Evolutionary conservation across 1,139 yeast genomes (phyloP).

Genomic region (Scheffersomyces segobiensis): DNA sequence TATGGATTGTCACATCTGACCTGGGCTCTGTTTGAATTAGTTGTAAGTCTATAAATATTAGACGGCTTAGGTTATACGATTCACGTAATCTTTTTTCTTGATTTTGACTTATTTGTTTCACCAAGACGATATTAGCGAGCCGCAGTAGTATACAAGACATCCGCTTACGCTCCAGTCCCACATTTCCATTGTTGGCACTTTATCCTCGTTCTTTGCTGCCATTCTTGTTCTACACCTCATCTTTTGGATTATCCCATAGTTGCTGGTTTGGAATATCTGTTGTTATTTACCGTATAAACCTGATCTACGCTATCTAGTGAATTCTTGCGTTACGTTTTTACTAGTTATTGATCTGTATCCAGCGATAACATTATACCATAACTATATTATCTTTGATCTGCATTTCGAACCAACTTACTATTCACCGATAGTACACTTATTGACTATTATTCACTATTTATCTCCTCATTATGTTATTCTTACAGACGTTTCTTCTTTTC

Average conservation of each 20-base stretch:
- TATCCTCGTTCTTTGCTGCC: background rate
- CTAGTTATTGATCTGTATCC: too few species aligned
- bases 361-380: too few species aligned
- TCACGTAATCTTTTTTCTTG: background rate
- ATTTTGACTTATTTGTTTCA: background rate
- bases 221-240: background rate
- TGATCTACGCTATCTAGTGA: background rate
- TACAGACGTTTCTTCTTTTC: background rate
- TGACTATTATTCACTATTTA: background rate
- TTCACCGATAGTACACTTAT: background rate
- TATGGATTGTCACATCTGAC: background rate
- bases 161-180: background rate
- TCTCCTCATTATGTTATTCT: background rate
- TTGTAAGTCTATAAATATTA: background rate
- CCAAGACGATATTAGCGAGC: background rate
- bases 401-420: too few species aligned
- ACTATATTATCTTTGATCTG: too few species aligned
- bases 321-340: background rate
- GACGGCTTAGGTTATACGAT: background rate
- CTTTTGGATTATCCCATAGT: background rate
- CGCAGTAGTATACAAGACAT: background rate
- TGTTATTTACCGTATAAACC: background rate
- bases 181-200: background rate
- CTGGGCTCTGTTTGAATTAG: background rate
- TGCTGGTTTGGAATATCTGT: background rate